Conservation (phyloP, 2,329 filamentous ascomycete genomes). For the Xylaria sp. region DNA sequence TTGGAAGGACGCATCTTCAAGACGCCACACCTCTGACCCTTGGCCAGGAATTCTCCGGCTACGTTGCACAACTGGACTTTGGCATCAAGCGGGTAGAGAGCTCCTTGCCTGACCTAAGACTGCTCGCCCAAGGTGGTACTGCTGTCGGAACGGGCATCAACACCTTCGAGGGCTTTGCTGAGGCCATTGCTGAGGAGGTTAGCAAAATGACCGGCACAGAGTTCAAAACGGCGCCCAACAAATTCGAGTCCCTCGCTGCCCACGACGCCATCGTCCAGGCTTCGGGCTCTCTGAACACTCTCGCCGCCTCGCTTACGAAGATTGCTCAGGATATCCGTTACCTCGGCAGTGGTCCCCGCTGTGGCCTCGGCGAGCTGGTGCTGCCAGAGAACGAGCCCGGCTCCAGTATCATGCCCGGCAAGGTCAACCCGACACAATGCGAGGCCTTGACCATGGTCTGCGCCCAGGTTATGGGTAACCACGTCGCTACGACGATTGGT, state of each 20-base stretch:
- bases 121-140: constrained; percentile 94
- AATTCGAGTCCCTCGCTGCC: constrained; percentile 96
- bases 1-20: constrained; percentile 96
- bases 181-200: constrained; percentile 91
- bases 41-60: constrained; percentile 97
- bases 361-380: constrained; percentile 91
- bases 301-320: constrained; percentile 93
- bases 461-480: constrained; percentile 97
- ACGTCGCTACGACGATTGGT: constrained; percentile 90
- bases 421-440: constrained; percentile 99
- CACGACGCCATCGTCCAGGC: constrained; percentile 97
- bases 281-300: constrained; percentile 90
- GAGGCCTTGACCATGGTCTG: constrained; percentile 98
- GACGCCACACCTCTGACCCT: constrained; percentile 96
- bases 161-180: constrained; percentile 95
- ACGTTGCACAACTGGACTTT: constrained; percentile 92
- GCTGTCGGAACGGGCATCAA: constrained; percentile 98
- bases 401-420: constrained; percentile 98
- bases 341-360: constrained; percentile 93
- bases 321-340: constrained; percentile 98
- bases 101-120: constrained; percentile 82
- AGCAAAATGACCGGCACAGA: constrained; percentile 90
- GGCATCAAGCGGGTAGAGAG: constrained; percentile 88
- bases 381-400: constrained; percentile 98
- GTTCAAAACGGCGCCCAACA: constrained; percentile 98